Base-by-base conservation (phyloP, 2,329 filamentous ascomycete species). In the Aspergillus ochraceus region DNA sequence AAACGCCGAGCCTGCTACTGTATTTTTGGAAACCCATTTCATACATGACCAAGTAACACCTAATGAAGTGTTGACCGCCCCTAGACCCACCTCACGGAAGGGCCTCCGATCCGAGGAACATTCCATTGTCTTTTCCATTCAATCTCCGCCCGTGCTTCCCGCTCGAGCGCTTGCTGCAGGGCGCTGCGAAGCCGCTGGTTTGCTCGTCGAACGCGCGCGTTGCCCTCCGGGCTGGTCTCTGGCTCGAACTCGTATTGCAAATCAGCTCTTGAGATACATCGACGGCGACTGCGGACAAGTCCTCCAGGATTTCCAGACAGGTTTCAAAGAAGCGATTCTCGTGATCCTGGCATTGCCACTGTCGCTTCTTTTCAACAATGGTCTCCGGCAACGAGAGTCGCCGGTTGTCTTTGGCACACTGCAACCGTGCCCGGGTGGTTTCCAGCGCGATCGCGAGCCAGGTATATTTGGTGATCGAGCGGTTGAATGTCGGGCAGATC, bases 391-490 rank as follows among this genome's bases (percentile, higher is more conserved):
- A 10, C 30, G 60, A 60, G 24, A 39, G 42, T 26, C 17, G 51
- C 6, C 51, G 30, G 45, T 47, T n/a, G 14, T 20, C 5, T 45
- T 65, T 65, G 19, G 49, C 58, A 10, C 20, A 19, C 55, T 58
- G 61, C 19, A 65, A 29, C 17, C 58, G 61, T 22, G 47, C 36
- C 19, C 60, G 63, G 17, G 60, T 65, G 26, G 61, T 65, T 54
- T 66, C 64, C 49, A 66, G 47, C 14, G 64, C 63, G 24, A 66
- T 66, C 64, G 20, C 54, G 59, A 36, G 59, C 62, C 29, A 64
- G 10, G 14, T 59, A 52, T 49, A 66, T 66, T 36, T 63, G 59
- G 45, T 66, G 62, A 54, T 66, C 64, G 19, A 66, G 54, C 6
- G 51, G 51, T 57, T 61, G 63, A n/a, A 64, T 64, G 32, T 66